Conservation (phyloP, 129 eudicot species). For the Flaveria sonorensis region DNA sequence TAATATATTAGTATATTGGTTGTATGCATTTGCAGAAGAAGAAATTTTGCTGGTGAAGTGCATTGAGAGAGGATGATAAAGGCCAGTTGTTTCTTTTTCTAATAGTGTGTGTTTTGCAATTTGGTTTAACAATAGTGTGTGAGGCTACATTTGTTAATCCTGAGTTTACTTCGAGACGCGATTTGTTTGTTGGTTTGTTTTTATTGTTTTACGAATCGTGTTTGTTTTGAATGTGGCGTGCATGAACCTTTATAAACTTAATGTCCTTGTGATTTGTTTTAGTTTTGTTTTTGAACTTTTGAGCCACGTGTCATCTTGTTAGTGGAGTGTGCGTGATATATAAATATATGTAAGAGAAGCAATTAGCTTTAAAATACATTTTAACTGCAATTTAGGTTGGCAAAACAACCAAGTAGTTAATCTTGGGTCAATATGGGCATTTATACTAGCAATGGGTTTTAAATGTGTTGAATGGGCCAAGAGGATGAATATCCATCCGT, state of each 20-base stretch:
- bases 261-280: background rate
- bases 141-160: slow-evolving; percentile 27
- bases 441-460: no score
- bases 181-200: slow-evolving; percentile 26
- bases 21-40: slow-evolving; percentile 65
- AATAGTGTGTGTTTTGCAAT: slow-evolving; percentile 14
- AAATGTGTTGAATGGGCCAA: no score
- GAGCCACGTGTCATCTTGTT: background rate
- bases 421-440: no score
- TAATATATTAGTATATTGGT: slow-evolving; percentile 1
- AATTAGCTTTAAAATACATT: background rate
- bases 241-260: background rate
- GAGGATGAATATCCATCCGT: no score
- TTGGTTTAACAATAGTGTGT: background rate
- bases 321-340: background rate
- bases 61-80: slow-evolving; percentile 12
- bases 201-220: slow-evolving; percentile 17
- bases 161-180: slow-evolving; percentile 27
- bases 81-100: slow-evolving; percentile 18
- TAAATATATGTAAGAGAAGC: background rate
- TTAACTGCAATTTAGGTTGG: background rate
- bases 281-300: background rate
- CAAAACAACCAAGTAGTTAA: no score
- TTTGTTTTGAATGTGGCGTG: slow-evolving; percentile 12
- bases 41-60: slow-evolving; percentile 83